Base-by-base conservation (phyloP, 306 rosid genomes). In the Macrotyloma uniflorum region DNA sequence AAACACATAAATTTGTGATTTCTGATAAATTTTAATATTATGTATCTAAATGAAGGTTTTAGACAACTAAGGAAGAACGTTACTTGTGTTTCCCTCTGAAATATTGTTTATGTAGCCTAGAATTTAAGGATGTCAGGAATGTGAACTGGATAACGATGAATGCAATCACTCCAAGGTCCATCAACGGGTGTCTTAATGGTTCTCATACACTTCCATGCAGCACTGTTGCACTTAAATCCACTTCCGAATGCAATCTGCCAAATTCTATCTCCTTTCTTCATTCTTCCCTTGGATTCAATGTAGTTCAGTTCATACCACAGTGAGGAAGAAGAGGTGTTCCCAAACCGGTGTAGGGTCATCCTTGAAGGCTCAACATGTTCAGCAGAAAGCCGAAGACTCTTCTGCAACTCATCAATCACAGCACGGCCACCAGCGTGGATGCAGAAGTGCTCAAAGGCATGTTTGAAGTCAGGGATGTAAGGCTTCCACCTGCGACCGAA, bases 391-490 rank as follows among this genome's bases (percentile, higher is more conserved):
- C 91, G 94, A 3, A 93, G 87, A 40, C 89, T 93, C 90, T 88
- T 93, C 89, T 93, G 97, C 53, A 93, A 67, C 82, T 93, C 96
- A 14, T 91, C 96, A 26, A 93, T 93, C 23, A 93, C 98, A 0
- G 96, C 97, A 3, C 97, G 81, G 0, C 97, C 97, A 0, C 97
- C 97, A 3, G 97, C 97, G 76, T 91, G 97, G 82, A 91, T 91
- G 67, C 97, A 91, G 74, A 93, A 93, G 57, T 93, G 98, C 76
- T 93, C 98, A 23, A 93, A 93, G 2, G 98, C 98, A 61, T 88
- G 91, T 72, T 87, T 88, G 88, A 91, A 93, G 61, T 93, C 97
- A 0, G 98, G 98, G 23, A 93, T 93, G 74, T 93, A 93, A 2
- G 98, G 93, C 70, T 93, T 93, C 98, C 94, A 91, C 45, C 89